Percentiles rank a stretch among this genome's conserved stretches.
These are phyloP conservation scores for Groenewaldozyma auringiensis DNA, from an alignment of 1,139 yeast genomes.

Conservation along the genomic window DNA sequence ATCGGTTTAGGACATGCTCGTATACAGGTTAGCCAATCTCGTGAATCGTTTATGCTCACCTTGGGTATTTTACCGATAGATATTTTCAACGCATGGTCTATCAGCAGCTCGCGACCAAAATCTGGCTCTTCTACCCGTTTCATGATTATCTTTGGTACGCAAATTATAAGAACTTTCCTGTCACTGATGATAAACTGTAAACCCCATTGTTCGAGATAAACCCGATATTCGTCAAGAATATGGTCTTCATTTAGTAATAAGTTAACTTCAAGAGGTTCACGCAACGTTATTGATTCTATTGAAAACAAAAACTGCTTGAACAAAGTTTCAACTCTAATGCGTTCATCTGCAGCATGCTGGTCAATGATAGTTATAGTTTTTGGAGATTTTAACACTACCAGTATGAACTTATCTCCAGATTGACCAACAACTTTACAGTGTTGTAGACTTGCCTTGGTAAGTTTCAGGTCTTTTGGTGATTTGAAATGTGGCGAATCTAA, in stretches of 20 bases:
- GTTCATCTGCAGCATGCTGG: constrained; percentile 76
- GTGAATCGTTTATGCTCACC: constrained; percentile 3
- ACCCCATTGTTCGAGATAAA: constrained; percentile 20
- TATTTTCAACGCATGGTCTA: constrained; percentile 14
- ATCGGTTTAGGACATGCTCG: constrained; percentile 29
- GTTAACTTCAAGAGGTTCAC: constrained; percentile 15
- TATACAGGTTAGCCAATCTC: constrained; percentile 5
- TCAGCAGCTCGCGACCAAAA: constrained; percentile 12
- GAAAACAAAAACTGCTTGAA: constrained; percentile 25
- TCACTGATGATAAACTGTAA: constrained; percentile 8
- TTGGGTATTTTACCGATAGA: constrained; percentile 10
- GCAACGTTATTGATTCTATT: constrained; percentile 20
- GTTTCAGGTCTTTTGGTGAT: constrained; percentile 4
- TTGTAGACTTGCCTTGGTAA: constrained; percentile 7
- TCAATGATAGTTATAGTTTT: constrained; percentile 43
- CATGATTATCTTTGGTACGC: constrained; percentile 16
- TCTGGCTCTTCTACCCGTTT: constrained; percentile 8
- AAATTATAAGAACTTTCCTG: constrained; percentile 12
- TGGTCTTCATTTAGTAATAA: constrained; percentile 28
- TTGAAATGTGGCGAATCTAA: constrained; percentile 4
- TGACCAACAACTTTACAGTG: constrained; percentile 35
- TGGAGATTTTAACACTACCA: constrained; percentile 27
- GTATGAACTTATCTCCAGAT: constrained; percentile 52
- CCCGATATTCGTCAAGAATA: constrained; percentile 10
- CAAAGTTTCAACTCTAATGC: constrained; percentile 47